Evolutionary conservation across 2,329 filamentous ascomycete species (phyloP), one percentile per base, ranked within the genome.

Genomic region (Neocucurbitaria cava): DNA sequence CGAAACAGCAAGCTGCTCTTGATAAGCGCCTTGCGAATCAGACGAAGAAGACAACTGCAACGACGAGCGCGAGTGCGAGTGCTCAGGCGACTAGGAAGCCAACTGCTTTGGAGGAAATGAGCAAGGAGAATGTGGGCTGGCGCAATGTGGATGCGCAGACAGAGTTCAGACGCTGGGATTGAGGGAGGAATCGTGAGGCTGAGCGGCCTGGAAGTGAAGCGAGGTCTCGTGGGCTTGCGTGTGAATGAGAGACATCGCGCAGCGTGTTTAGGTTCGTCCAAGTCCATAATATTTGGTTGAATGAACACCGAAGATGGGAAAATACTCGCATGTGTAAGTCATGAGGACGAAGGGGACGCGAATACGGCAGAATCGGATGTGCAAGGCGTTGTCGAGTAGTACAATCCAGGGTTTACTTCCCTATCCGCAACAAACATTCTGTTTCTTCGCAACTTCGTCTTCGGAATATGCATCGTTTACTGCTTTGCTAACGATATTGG

Each of bases 91-190:
- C 47, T 2, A 72, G 62, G 52, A 71, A 67, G 54, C 42, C 54
- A 20, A 69, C 45, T 35, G 66, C 69, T 21, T 56, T 74, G 1
- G 66, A 72, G 52, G 49, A 70, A 51, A 49, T 67, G 58, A 72
- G 69, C 42, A 66, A 49, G 42, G 69, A 73, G 56, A 73, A 73
- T 38, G 44, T 64, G 35, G 68, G 69, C 10, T 74, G 64, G 62
- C 63, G 70, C 40, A 68, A 65, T 35, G 64, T 61, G 24, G 71
- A 73, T 56, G 62, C 64, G 35, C 61, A 67, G 45, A 60, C 64
- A 8, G 65, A 67, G 18, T 49, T 72, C 44, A 59, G 68, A 46
- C 59, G 62, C 38, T 71, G 61, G 61, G 64, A 72, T 40, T 72
- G 51, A 66, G 30, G 42, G 26, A 45, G n/a, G 24, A 10, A 3